Conservation (phyloP, 371 early-diverging fungal species). For the Batrachochytrium dendrobatidis region DNA sequence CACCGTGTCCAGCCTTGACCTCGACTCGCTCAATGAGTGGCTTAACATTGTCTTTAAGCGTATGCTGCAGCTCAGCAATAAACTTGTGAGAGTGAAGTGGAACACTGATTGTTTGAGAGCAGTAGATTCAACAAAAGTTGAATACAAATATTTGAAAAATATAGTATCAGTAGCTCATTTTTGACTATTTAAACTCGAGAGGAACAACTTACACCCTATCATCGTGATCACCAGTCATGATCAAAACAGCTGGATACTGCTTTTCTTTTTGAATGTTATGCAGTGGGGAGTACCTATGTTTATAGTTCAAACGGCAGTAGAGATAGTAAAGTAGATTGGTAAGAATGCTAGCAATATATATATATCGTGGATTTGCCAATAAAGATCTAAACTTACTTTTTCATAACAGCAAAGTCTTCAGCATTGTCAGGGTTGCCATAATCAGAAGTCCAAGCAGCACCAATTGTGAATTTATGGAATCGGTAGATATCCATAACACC, state of each 20-base stretch:
- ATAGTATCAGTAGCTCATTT: too few relatives aligned
- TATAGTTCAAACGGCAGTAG: constrained; percentile 10
- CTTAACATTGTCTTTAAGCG: constrained; percentile 30
- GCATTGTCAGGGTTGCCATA: constrained; percentile 36
- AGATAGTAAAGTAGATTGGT: not conserved
- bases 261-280: constrained; percentile 47
- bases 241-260: constrained; percentile 41
- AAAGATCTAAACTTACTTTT: too few relatives aligned
- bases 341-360: not conserved
- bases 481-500: constrained; percentile 39
- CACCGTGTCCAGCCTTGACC: constrained; percentile 60
- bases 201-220: constrained; percentile 33
- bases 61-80: constrained; percentile 55
- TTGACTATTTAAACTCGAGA: too few relatives aligned
- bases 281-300: constrained; percentile 53
- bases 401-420: constrained; percentile 31
- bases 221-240: constrained; percentile 39
- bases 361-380: not conserved
- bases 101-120: constrained; percentile 30
- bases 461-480: constrained; percentile 44
- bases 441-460: constrained; percentile 34
- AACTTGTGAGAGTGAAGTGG: constrained; percentile 50
- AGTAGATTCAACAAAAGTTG: not conserved
- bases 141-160: too few relatives aligned
- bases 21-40: constrained; percentile 55